Percentiles rank a stretch among this genome's conserved stretches.
phyloP scores from a whole-genome alignment of 495 filamentous ascomycete genomes.

The Trichoderma gamsii region DNA sequence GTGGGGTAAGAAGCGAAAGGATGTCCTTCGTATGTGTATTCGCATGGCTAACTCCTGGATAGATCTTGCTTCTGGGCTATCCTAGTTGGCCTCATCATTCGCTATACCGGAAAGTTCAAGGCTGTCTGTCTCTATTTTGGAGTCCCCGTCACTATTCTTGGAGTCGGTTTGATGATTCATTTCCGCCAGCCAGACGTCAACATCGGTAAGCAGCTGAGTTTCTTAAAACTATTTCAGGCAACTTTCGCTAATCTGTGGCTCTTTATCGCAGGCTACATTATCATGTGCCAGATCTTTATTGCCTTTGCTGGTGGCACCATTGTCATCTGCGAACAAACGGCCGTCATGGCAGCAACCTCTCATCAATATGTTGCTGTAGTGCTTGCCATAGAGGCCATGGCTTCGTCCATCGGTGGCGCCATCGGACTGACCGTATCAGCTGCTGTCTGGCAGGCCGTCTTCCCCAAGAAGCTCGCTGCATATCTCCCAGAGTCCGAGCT shows the following conservation, averaged over 20 bases:
- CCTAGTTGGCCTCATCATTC: slow-evolving; percentile 50
- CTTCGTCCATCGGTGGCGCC: slow-evolving; percentile 57
- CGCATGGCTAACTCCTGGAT: background rate
- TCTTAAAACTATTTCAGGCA: background rate
- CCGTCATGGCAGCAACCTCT: slow-evolving; percentile 57
- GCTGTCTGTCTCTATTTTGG: slow-evolving; percentile 58
- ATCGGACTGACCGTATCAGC: slow-evolving; percentile 56
- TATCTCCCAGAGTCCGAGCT: slow-evolving; percentile 53
- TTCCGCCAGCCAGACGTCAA: slow-evolving; percentile 53
- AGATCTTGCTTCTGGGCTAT: slow-evolving; percentile 54
- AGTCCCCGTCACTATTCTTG: slow-evolving; percentile 59
- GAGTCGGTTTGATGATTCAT: slow-evolving; percentile 68
- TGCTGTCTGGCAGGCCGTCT: slow-evolving; percentile 61
- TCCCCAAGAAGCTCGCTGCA: slow-evolving; percentile 44
- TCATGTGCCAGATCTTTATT: slow-evolving; percentile 78
- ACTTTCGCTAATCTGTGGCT: background rate
- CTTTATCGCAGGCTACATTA: slow-evolving; percentile 43
- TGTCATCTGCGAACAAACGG: slow-evolving; percentile 60
- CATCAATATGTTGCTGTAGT: slow-evolving; percentile 63
- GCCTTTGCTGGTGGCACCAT: slow-evolving; percentile 56
- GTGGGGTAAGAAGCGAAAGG: slow-evolving; percentile 36
- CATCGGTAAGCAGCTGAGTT: slow-evolving; percentile 31
- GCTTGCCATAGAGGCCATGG: slow-evolving; percentile 57
- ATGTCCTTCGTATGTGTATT: background rate
- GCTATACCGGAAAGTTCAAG: slow-evolving; percentile 52